Evolutionary conservation across 805 yeast species (phyloP).

Genomic region (Wickerhamomyces chambardii): DNA sequence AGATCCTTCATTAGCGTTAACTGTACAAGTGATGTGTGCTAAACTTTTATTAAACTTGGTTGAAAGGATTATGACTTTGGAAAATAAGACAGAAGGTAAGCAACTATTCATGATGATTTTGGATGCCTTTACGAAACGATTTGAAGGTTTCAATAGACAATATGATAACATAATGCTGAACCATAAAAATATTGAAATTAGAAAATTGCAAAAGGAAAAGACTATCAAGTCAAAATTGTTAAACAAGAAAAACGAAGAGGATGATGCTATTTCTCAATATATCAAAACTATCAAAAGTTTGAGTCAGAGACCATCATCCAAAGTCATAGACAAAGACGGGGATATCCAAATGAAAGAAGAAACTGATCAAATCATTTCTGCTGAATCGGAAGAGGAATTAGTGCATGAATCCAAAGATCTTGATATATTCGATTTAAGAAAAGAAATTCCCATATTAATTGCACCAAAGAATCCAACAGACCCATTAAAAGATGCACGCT

Average conservation of each 20-base stretch:
- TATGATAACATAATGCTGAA: constrained; percentile 56
- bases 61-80: constrained; percentile 77
- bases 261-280: constrained; percentile 23
- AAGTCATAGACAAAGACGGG: constrained; percentile 15
- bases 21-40: constrained; percentile 96
- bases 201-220: constrained; percentile 31
- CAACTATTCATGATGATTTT: constrained; percentile 81
- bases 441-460: constrained; percentile 50
- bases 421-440: constrained; percentile 37
- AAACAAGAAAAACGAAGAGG: constrained; percentile 27
- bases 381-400: neutral
- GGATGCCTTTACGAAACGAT: constrained; percentile 80
- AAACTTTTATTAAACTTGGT: constrained; percentile 80
- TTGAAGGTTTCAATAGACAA: constrained; percentile 65
- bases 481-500: constrained; percentile 81
- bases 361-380: constrained; percentile 7
- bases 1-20: constrained; percentile 74
- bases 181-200: constrained; percentile 44
- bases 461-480: constrained; percentile 43
- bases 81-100: constrained; percentile 64
- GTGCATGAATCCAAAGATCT: constrained; percentile 8
- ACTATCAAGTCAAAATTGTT: constrained; percentile 25
- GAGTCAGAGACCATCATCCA: constrained; percentile 1
- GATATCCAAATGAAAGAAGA: constrained; percentile 20
- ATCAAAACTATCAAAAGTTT: constrained; percentile 14